phyloP scores from a whole-genome alignment of 768 basidiomycete genomes.

The Podaxis sp. region DNA sequence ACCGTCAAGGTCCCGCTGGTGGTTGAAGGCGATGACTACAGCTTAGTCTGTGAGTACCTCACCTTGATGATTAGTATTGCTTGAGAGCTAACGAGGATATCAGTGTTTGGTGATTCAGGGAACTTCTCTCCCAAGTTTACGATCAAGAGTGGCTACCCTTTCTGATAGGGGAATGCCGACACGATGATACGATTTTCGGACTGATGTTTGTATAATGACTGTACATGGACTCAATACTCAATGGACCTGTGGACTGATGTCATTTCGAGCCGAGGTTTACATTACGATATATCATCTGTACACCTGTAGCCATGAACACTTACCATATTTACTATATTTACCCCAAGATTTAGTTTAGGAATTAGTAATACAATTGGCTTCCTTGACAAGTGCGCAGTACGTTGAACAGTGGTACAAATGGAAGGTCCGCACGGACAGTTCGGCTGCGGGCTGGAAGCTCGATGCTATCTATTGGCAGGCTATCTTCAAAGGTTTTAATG shows the following conservation, averaged over 20 bases:
- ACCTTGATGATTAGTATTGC: not conserved
- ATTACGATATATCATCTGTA: no score
- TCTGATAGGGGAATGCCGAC: not conserved
- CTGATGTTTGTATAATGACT: no score
- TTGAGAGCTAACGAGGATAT: not conserved
- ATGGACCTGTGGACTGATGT: no score
- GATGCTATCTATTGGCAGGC: constrained; percentile 49
- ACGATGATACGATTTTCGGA: no score
- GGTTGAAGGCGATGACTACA: constrained; percentile 32
- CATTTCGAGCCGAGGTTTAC: no score
- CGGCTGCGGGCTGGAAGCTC: constrained; percentile 50
- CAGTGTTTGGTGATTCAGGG: constrained; percentile 35
- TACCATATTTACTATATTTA: no score
- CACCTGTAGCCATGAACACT: no score
- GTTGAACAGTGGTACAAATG: no score
- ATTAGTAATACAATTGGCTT: no score
- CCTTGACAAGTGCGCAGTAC: no score
- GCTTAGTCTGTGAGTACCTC: constrained; percentile 37
- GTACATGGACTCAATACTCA: no score
- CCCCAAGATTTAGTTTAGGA: no score
- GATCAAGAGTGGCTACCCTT: not conserved
- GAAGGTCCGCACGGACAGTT: constrained; percentile 58
- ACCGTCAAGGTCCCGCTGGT: constrained; percentile 36
- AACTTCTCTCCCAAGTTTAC: constrained; percentile 20
- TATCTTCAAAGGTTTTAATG: constrained; percentile 30